Evolutionary conservation across 2,329 filamentous ascomycete genomes (phyloP).

Genomic region (Fusarium sp.): DNA sequence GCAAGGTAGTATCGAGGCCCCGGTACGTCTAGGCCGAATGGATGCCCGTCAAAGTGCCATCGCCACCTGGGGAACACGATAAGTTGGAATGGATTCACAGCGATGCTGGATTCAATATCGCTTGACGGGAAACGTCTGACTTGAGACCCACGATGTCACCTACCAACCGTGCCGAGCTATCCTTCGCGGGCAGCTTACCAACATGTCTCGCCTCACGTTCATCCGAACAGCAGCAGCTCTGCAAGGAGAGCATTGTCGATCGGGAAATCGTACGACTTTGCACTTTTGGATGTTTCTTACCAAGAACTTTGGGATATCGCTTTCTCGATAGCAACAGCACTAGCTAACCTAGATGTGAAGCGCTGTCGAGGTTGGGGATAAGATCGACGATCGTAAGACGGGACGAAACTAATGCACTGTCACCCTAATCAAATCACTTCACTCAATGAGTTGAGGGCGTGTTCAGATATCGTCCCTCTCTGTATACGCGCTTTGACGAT

Average conservation of each 20-base stretch:
- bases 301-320: background rate
- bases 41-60: background rate
- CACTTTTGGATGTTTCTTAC: background rate
- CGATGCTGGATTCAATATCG: background rate
- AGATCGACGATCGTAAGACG: background rate
- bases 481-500: background rate
- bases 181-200: background rate
- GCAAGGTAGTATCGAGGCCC: background rate
- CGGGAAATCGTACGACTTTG: background rate
- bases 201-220: background rate
- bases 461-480: background rate
- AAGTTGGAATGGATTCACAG: background rate
- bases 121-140: constrained; percentile 1
- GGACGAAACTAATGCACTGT: constrained; percentile 6
- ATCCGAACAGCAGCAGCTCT: background rate
- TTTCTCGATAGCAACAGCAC: background rate
- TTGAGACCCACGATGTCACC: constrained; percentile 10
- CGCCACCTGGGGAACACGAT: constrained; percentile 8
- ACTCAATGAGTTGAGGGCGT: background rate
- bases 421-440: background rate
- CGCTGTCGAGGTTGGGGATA: background rate
- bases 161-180: background rate
- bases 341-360: background rate
- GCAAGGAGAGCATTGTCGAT: background rate
- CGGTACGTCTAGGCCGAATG: background rate